Base-by-base conservation (phyloP, 2,329 filamentous ascomycete species). In the Chaetomiaceae sp. region DNA sequence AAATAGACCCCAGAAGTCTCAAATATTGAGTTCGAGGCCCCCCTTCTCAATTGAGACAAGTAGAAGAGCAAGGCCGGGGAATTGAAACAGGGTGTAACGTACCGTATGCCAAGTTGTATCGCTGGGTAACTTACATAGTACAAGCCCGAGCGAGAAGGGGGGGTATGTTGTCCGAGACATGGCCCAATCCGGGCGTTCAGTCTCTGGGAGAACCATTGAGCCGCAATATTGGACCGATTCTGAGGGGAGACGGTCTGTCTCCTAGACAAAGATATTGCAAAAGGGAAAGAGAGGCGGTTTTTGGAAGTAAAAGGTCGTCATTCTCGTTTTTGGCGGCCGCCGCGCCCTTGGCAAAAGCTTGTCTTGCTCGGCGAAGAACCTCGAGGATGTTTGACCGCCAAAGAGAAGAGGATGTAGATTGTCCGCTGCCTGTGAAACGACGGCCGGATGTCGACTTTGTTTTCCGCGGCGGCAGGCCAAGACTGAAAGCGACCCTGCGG, bases 301-400 rank as follows among this genome's bases (percentile, higher is more conserved):
- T n/a, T n/a, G n/a, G n/a, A n/a, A n/a, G n/a, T n/a, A n/a, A 29
- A 30, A 42, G 30, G n/a, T 36, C 43, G 43, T 29, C 34, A n/a
- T 47, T 8, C 37, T 42, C 32, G 47, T 33, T n/a, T 32, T 30
- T n/a, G 40, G 49, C 42, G 27, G 20, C 50, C 43, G 54, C 55
- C 50, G 46, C 56, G 37, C 40, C 11, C 58, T 61, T 61, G 59
- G 59, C 59, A 48, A 61, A 61, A 61, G 59, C 59, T 61, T 61
- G 49, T 61, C 48, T 51, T 20, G 25, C 25, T 43, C n/a, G 27
- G 30, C 27, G 29, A 38, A 32, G 27, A 41, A 34, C 13, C 20
- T 25, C 7, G 29, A 29, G 18, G 25, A 27, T 27, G 25, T 9
- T 9, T 9, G 4, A 11, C 25, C 14, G 34, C 33, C 36, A 38